A percentile compares a stretch with the other conserved stretches of the same genome.
Evolutionary conservation across 257 asterid genomes (phyloP).

Genomic region (Rubia yunnanensis): DNA sequence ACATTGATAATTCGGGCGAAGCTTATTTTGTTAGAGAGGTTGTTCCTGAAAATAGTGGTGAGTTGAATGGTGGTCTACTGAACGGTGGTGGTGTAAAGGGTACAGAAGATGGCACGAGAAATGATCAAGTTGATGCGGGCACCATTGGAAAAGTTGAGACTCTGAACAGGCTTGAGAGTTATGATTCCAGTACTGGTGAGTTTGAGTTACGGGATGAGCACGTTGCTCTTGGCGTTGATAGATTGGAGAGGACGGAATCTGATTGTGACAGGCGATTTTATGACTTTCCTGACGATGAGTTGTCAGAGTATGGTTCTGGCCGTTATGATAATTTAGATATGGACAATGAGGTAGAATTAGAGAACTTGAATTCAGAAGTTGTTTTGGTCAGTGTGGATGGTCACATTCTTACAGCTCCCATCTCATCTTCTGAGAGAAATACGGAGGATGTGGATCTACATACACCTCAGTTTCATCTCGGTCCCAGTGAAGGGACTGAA

Average conservation of each 20-base stretch:
- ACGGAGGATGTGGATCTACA: conserved; percentile 46
- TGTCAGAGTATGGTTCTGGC: conserved; percentile 56
- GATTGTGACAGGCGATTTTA: conserved; percentile 59
- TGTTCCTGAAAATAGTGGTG: conserved; percentile 35
- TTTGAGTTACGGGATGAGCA: conserved; percentile 58
- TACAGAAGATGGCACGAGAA: conserved; percentile 17
- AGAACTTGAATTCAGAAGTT: conserved; percentile 61
- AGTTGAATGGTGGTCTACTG: conserved; percentile 20
- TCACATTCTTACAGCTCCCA: conserved; percentile 78
- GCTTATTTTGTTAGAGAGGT: conserved; percentile 76
- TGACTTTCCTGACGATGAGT: conserved; percentile 72
- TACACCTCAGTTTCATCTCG: conserved; percentile 67
- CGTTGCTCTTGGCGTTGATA: conserved; percentile 50
- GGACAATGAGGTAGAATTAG: conserved; percentile 53
- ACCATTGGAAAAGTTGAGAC: conserved; percentile 26
- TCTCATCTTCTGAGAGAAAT: conserved; percentile 50
- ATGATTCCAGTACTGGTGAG: conserved; percentile 28
- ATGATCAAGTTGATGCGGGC: conserved; percentile 20
- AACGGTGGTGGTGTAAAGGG: conserved; percentile 30
- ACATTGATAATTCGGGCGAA: conserved; percentile 82
- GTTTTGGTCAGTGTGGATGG: conserved; percentile 93
- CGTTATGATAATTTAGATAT: conserved; percentile 50
- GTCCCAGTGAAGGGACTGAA: conserved; percentile 59
- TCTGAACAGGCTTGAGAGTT: conserved; percentile 27
- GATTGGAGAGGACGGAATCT: conserved; percentile 67